Evolutionary conservation across 1,139 yeast genomes (phyloP).

Genomic region (Geotrichum histeridarum): DNA sequence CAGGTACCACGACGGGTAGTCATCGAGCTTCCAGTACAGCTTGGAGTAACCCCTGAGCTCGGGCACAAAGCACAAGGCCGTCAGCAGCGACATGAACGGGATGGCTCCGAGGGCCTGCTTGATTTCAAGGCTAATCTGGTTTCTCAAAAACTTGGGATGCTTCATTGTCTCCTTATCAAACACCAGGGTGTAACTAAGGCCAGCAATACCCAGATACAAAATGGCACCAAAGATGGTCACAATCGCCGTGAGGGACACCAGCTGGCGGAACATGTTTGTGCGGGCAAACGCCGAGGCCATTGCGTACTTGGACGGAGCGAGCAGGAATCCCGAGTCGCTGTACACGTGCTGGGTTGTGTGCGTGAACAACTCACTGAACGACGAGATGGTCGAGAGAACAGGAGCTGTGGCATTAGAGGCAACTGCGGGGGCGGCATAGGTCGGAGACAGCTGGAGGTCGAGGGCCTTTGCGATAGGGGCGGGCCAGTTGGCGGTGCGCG

Average conservation of each 20-base stretch:
- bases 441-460: slow-evolving; percentile 1
- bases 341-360: slow-evolving; percentile 35
- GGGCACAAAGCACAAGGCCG: slow-evolving; percentile 81
- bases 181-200: slow-evolving; percentile 64
- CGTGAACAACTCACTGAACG: slow-evolving; percentile 15
- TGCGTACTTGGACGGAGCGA: slow-evolving; percentile 50
- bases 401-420: slow-evolving; percentile 2
- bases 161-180: slow-evolving; percentile 86
- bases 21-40: slow-evolving; percentile 62
- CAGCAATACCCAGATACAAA: slow-evolving; percentile 71
- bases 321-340: slow-evolving; percentile 47
- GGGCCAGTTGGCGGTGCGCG: slow-evolving; percentile 29
- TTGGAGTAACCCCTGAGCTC: slow-evolving; percentile 81
- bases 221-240: slow-evolving; percentile 82
- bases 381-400: slow-evolving; percentile 8
- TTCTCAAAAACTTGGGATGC: slow-evolving; percentile 92
- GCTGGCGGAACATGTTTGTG: slow-evolving; percentile 66
- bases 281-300: slow-evolving; percentile 63
- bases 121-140: slow-evolving; percentile 82
- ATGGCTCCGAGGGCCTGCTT: slow-evolving; percentile 72
- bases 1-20: slow-evolving; percentile 64
- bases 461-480: slow-evolving; percentile 11
- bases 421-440: neutral
- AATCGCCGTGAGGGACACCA: slow-evolving; percentile 59
- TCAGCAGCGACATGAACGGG: slow-evolving; percentile 80